Evolutionary conservation across 1,284 basidiomycete genomes (phyloP).

Genomic region (Grifola frondosa): DNA sequence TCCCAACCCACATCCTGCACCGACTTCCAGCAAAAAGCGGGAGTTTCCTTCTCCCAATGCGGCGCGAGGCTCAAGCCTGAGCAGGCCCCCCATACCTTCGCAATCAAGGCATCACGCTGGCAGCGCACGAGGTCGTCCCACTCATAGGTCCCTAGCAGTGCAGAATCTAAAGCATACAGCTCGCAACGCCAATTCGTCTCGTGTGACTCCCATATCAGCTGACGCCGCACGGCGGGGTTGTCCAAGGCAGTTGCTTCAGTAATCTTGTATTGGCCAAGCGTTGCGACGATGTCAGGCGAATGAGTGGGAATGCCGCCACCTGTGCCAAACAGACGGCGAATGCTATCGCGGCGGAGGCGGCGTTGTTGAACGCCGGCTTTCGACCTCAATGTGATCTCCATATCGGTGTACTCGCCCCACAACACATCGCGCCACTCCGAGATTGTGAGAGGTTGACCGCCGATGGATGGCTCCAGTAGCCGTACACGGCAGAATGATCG

Average conservation of each 20-base stretch:
- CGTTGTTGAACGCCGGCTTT: no score
- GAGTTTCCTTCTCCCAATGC: not conserved
- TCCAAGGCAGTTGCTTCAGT: no score
- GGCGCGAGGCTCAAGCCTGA: not conserved
- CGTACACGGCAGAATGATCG: constrained; percentile 2
- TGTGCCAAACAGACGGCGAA: no score
- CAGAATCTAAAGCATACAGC: constrained; percentile 1
- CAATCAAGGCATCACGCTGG: not conserved
- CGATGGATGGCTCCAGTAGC: constrained; percentile 2
- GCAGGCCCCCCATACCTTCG: constrained; percentile 2
- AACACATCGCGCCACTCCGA: constrained; percentile 9
- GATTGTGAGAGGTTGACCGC: constrained; percentile 3
- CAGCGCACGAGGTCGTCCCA: constrained; percentile 3
- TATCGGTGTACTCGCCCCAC: constrained; percentile 5
- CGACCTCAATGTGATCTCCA: no score
- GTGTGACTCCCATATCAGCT: constrained; percentile 3
- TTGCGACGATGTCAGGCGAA: no score
- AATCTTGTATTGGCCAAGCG: no score
- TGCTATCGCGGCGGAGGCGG: no score
- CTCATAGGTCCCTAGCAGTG: not conserved
- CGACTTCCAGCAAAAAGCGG: not conserved
- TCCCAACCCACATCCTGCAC: not conserved
- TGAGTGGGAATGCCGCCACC: no score
- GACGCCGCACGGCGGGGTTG: not conserved
- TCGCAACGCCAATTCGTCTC: constrained; percentile 5